Evolutionary conservation across 768 basidiomycete genomes (phyloP).

Genomic region (Suillus fuscotomentosus): DNA sequence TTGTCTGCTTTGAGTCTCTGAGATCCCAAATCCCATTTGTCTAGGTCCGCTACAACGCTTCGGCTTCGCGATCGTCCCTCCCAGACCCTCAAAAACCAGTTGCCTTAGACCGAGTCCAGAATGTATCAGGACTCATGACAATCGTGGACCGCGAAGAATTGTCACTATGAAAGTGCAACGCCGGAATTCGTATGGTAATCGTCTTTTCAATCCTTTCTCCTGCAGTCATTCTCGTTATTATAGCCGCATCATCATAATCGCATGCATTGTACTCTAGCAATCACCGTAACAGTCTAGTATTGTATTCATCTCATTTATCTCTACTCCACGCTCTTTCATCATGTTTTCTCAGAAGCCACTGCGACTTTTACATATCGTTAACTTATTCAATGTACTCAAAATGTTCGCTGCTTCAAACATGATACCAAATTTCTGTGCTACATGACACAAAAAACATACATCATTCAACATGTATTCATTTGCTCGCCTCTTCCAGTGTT

Average conservation of each 20-base stretch:
- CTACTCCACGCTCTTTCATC: background rate
- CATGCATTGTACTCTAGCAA: slow-evolving; percentile 5
- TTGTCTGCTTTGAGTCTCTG: background rate
- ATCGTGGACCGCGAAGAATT: slow-evolving; percentile 46
- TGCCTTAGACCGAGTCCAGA: slow-evolving; percentile 55
- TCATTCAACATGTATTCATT: background rate
- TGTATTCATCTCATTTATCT: background rate
- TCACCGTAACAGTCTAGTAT: background rate
- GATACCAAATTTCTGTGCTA: background rate
- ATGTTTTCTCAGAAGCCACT: background rate
- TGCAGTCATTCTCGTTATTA: background rate
- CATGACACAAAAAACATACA: background rate
- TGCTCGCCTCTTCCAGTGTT: background rate
- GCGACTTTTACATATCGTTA: background rate
- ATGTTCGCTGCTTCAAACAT: too few relatives aligned
- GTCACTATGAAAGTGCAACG: slow-evolving; percentile 2
- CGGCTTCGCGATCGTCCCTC: slow-evolving; percentile 48
- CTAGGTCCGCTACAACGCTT: slow-evolving; percentile 64
- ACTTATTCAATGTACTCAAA: background rate
- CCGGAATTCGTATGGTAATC: slow-evolving; percentile 10
- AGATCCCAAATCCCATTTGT: background rate
- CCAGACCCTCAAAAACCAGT: slow-evolving; percentile 64
- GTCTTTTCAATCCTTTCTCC: background rate
- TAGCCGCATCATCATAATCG: background rate
- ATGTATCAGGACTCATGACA: slow-evolving; percentile 76